These are phyloP conservation scores for Erythrobasidium hasegawianum DNA, from an alignment of 1,284 basidiomycete species.

Conservation along the genomic window DNA sequence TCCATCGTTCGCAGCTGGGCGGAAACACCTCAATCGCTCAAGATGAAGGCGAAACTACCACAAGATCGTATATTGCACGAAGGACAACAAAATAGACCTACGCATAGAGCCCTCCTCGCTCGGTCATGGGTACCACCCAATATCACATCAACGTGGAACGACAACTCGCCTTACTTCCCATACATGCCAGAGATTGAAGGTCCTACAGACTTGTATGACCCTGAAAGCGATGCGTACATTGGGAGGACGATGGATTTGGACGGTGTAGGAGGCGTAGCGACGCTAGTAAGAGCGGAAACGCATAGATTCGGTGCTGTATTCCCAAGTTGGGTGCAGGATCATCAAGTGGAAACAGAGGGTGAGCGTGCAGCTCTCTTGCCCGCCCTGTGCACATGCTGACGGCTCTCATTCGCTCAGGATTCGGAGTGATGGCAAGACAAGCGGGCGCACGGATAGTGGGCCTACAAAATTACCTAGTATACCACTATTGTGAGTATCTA, in stretches of 20 bases:
- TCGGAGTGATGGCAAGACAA: constrained; percentile 33
- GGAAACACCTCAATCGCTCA: constrained; percentile 31
- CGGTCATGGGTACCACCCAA: constrained; percentile 26
- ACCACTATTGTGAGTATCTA: constrained; percentile 16
- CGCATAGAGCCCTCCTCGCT: constrained; percentile 33
- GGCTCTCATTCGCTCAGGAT: too few relatives aligned
- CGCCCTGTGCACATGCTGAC: too few relatives aligned
- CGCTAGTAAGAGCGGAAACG: constrained; percentile 36
- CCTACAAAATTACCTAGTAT: constrained; percentile 37
- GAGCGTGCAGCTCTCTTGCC: too few relatives aligned
- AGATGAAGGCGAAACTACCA: constrained; percentile 16
- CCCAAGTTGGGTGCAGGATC: constrained; percentile 36
- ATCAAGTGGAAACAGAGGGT: constrained; percentile 39
- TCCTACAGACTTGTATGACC: constrained; percentile 31
- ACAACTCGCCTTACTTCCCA: constrained; percentile 2
- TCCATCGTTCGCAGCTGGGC: constrained; percentile 26
- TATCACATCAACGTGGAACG: constrained; percentile 8
- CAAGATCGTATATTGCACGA: constrained; percentile 29
- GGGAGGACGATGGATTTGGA: constrained; percentile 30
- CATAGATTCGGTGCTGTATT: constrained; percentile 39
- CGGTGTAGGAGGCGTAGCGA: constrained; percentile 38
- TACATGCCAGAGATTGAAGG: constrained; percentile 4
- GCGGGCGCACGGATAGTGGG: constrained; percentile 36
- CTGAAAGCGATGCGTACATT: constrained; percentile 31
- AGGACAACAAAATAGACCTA: constrained; percentile 15